These are phyloP conservation scores for Candida sp. DNA, from an alignment of 1,139 yeast species.

Conservation along the genomic window DNA sequence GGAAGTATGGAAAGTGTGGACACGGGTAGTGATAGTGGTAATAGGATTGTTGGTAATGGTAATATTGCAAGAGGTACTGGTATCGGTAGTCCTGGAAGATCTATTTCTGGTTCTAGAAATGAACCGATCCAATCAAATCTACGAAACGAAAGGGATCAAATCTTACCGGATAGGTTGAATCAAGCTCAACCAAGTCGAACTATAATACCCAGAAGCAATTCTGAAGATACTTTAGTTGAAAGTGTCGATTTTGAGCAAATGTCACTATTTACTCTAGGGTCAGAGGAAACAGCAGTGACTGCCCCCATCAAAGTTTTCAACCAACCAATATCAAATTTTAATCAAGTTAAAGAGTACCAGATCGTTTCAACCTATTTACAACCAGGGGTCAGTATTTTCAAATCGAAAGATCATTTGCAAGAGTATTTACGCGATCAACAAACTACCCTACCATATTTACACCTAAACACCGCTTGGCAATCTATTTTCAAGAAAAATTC, in stretches of 20 bases:
- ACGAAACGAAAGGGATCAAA: neutral
- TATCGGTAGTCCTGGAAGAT: neutral
- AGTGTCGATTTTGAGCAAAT: constrained; percentile 12
- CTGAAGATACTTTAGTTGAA: constrained; percentile 2
- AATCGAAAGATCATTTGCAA: constrained; percentile 16
- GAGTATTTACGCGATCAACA: constrained; percentile 7
- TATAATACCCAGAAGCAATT: neutral
- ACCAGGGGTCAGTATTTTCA: constrained; percentile 24
- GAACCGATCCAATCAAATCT: neutral
- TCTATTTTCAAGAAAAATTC: constrained; percentile 29
- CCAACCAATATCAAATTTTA: constrained; percentile 16
- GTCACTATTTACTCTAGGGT: constrained; percentile 18
- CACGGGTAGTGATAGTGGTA: neutral
- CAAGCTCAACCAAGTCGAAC: neutral
- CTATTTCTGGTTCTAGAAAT: neutral
- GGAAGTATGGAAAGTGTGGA: too few relatives aligned
- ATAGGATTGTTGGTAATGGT: neutral
- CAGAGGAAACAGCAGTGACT: constrained; percentile 28
- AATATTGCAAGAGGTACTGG: neutral
- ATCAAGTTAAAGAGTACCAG: constrained; percentile 21
- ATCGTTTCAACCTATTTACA: constrained; percentile 26
- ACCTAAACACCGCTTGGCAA: constrained; percentile 18
- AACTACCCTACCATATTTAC: constrained; percentile 1
- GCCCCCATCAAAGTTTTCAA: constrained; percentile 19
- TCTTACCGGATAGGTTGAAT: neutral